Conservation (phyloP, 352 stramenopile genomes). For the Phytophthora citricola region DNA sequence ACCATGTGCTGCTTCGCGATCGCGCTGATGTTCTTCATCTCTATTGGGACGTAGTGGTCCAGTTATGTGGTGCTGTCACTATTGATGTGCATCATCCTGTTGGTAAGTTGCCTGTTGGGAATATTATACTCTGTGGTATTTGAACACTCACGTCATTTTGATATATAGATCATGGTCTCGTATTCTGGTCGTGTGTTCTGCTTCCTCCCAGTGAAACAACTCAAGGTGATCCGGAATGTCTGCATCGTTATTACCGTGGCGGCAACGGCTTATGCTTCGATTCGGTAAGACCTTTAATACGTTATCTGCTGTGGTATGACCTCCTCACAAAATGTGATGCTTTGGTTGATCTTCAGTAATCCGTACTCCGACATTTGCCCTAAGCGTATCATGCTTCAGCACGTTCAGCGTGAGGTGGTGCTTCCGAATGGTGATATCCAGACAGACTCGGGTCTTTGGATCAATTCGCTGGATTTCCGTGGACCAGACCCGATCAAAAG, state of each 20-base stretch:
- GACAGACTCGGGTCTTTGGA: conserved; percentile 73
- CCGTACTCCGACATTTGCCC: conserved; percentile 77
- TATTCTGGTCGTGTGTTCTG: conserved; percentile 78
- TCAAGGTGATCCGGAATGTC: conserved; percentile 47
- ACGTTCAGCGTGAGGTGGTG: conserved; percentile 64
- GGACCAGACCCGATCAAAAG: conserved; percentile 55
- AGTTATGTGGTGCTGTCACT: conserved; percentile 58
- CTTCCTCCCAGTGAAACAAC: conserved; percentile 57
- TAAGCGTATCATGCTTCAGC: conserved; percentile 74
- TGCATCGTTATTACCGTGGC: conserved; percentile 46
- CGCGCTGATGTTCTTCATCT: conserved; percentile 76
- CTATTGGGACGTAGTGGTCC: conserved; percentile 71
- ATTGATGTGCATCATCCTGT: conserved; percentile 53
- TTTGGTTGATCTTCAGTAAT: conserved; percentile 49
- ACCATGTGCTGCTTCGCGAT: conserved; percentile 62
- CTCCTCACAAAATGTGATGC: conserved; percentile 4
- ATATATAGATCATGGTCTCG: conserved; percentile 51
- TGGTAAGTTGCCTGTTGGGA: conserved; percentile 37
- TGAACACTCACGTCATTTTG: neutral
- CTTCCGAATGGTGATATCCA: conserved; percentile 51
- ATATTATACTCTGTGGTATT: too few species aligned
- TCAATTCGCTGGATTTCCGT: conserved; percentile 78
- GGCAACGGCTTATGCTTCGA: conserved; percentile 46
- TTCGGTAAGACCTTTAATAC: conserved; percentile 42
- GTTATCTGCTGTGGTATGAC: neutral